phyloP scores from a whole-genome alignment of 805 yeast genomes.

The Candida xiaguanensis region DNA sequence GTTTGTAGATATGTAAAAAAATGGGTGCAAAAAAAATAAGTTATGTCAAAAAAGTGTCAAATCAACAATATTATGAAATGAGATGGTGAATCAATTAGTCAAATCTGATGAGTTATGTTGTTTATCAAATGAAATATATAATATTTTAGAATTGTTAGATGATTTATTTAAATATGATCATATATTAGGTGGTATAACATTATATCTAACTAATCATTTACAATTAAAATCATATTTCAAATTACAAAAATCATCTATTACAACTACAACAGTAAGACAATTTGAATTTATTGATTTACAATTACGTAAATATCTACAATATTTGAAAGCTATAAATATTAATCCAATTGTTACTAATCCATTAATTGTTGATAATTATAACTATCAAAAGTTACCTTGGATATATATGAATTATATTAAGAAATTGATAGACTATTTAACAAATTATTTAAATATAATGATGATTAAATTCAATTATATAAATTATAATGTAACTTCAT shows the following conservation, averaged over 20 bases:
- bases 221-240: conserved; percentile 3
- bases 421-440: conserved; percentile 3
- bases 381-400: neutral
- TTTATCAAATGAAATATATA: conserved; percentile 2
- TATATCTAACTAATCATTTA: neutral
- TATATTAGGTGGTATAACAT: neutral
- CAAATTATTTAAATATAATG: conserved; percentile 5
- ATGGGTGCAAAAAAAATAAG: neutral
- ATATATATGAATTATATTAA: conserved; percentile 3
- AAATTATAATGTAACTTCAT: conserved; percentile 7
- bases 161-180: conserved; percentile 1
- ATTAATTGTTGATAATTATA: too few species aligned
- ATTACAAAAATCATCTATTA: neutral
- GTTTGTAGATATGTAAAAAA: neutral
- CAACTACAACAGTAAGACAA: neutral
- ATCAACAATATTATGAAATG: too few species aligned
- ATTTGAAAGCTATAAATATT: conserved; percentile 2
- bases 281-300: conserved; percentile 1
- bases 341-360: too few species aligned
- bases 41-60: too few species aligned
- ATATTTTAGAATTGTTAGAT: conserved; percentile 1
- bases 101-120: neutral
- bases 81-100: too few species aligned
- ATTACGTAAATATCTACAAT: conserved; percentile 7
- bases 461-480: conserved; percentile 3